Percentiles rank a stretch among this genome's conserved stretches.
Conservation (phyloP, 1,284 basidiomycete genomes). For the Pyrrhoderma lamaoense region DNA sequence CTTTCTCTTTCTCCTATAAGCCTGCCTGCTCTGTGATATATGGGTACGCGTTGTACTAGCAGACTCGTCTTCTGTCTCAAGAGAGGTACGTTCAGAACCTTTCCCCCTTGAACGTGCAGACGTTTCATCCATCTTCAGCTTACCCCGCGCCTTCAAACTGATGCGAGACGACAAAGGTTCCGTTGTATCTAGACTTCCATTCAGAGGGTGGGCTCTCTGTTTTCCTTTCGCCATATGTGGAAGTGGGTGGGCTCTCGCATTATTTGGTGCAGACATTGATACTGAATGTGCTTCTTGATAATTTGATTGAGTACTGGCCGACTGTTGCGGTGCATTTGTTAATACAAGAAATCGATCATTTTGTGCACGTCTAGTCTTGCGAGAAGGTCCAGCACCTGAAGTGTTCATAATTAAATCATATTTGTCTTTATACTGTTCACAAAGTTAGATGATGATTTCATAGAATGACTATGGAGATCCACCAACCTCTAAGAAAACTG, state of each 20-base stretch:
- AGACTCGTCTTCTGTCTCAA: neutral
- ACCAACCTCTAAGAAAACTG: slow-evolving; percentile 5
- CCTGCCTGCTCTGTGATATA: too few relatives aligned
- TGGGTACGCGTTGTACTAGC: neutral
- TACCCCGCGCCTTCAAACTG: slow-evolving; percentile 2
- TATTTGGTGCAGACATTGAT: too few relatives aligned
- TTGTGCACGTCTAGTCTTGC: slow-evolving; percentile 57
- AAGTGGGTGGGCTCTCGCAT: too few relatives aligned
- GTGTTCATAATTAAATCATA: slow-evolving; percentile 54
- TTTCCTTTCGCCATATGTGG: slow-evolving; percentile 25
- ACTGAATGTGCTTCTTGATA: slow-evolving; percentile 24
- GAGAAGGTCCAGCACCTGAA: slow-evolving; percentile 40
- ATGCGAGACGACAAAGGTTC: too few relatives aligned
- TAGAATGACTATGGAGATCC: neutral
- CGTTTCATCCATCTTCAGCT: neutral
- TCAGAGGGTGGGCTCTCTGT: slow-evolving; percentile 22
- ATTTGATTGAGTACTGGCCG: slow-evolving; percentile 24
- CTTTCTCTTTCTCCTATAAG: too few relatives aligned
- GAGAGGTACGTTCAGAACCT: too few relatives aligned
- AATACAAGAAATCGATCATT: slow-evolving; percentile 44
- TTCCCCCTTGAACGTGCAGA: neutral
- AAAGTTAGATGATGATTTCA: slow-evolving; percentile 17
- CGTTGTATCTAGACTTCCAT: neutral
- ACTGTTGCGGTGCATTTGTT: slow-evolving; percentile 19
- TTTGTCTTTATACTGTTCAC: slow-evolving; percentile 52